Conservation (phyloP, 768 basidiomycete genomes). For the Russula brevipes region DNA sequence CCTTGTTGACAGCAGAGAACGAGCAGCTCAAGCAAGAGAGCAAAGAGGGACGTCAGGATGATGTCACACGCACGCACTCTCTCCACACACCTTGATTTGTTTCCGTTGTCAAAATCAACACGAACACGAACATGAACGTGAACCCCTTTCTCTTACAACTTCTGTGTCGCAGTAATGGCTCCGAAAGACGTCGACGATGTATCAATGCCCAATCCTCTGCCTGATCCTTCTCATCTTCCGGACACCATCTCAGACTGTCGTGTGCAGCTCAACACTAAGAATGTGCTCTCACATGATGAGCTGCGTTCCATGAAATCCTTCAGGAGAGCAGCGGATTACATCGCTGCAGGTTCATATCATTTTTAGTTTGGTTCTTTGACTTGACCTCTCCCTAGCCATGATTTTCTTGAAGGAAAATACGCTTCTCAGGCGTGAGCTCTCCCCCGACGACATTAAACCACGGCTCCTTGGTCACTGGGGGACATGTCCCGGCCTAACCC, state of each 20-base stretch:
- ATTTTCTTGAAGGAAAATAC: constrained; percentile 77
- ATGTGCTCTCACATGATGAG: constrained; percentile 47
- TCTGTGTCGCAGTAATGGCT: background rate
- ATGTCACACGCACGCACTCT: no score
- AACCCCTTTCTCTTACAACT: constrained; percentile 13
- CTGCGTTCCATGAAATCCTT: constrained; percentile 49
- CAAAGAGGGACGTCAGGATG: no score
- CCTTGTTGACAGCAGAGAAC: no score
- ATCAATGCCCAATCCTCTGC: constrained; percentile 58
- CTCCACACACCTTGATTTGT: no score
- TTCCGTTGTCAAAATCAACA: no score
- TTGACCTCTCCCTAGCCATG: constrained; percentile 50
- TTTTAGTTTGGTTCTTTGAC: background rate
- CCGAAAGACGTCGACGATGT: constrained; percentile 31
- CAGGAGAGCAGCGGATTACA: constrained; percentile 60
- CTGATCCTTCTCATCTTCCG: constrained; percentile 64
- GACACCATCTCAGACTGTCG: constrained; percentile 48
- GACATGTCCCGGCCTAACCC: constrained; percentile 70
- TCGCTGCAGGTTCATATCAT: constrained; percentile 52
- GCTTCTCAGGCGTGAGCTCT: constrained; percentile 55
- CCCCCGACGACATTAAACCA: constrained; percentile 68
- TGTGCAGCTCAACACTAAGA: constrained; percentile 44
- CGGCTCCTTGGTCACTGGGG: constrained; percentile 84
- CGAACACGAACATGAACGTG: no score
- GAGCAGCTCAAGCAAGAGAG: no score